Evolutionary conservation across 768 basidiomycete genomes (phyloP), one percentile per base, ranked within the genome.

Genomic region (Phaeolepiota aurea): DNA sequence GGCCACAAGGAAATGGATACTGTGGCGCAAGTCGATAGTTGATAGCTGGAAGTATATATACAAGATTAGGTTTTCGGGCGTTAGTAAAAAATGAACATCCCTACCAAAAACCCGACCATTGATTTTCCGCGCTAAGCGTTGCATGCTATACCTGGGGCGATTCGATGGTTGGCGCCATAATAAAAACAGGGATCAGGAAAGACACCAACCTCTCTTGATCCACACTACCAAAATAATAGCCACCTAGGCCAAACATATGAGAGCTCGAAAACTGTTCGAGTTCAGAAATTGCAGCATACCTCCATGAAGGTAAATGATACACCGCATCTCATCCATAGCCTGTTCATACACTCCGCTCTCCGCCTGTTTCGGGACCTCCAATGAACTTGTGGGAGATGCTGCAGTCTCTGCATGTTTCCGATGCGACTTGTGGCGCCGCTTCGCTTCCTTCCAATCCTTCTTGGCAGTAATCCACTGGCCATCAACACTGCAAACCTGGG

Each of bases 1-100:
- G 61, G 1, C 83, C 88, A 48, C 88, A 90, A 11, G 94, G 94
- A 56, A 96, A 97, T 1, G 94, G 94, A 51, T 94, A 98, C 61
- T 97, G 94, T 0, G 94, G 94, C 11, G 93, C 86, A n/a, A 93
- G 75, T 28, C 85, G 75, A 52, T 88, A 88, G 47, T 85, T 84
- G 40, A 88, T 69, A 43, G 84, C 83, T 86, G 44, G 9, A 21
- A n/a, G n/a, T n/a, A n/a, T n/a, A n/a, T n/a, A n/a, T n/a, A 11
- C 38, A 48, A 51, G 48, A 40, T 61, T 20, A 31, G 40, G 25
- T n/a, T 37, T 47, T 15, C 43, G 30, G 5, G 35, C 11, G 20
- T 25, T 11, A 20, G 2, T 14, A 5, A 14, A 4, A n/a, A 37
- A 25, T 13, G 20, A 44, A 16, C 37, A 23, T 13, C 53, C 71